A percentile compares a stretch with the other conserved stretches of the same genome.
Evolutionary conservation across 129 eudicot species (phyloP).

Genomic region (Dittrichia graveolens): DNA sequence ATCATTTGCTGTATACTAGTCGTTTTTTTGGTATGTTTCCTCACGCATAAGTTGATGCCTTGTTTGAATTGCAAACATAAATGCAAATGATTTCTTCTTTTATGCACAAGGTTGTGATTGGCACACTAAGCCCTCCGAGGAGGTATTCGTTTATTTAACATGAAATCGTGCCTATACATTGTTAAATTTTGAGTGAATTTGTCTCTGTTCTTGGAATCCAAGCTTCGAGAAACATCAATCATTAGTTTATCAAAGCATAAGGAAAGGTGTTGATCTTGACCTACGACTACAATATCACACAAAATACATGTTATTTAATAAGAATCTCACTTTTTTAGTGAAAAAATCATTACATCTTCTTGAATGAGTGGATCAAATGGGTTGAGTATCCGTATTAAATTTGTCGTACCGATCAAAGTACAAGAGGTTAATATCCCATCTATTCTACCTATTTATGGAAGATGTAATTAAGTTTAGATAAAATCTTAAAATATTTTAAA

Average conservation of each 20-base stretch:
- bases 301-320: neutral
- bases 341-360: no score
- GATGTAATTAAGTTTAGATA: neutral
- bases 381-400: no score
- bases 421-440: neutral
- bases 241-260: constrained; percentile 80
- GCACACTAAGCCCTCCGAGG: constrained; percentile 3
- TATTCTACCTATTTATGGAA: neutral
- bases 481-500: neutral
- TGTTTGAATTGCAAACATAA: constrained; percentile 16
- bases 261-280: constrained; percentile 81
- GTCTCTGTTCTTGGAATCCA: constrained; percentile 89
- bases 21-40: constrained; percentile 1
- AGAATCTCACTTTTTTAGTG: no score
- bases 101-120: neutral
- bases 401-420: neutral
- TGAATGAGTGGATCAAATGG: no score
- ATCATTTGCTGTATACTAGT: no score
- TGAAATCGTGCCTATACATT: constrained; percentile 74
- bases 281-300: constrained; percentile 65
- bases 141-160: constrained; percentile 45
- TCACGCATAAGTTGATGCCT: no score
- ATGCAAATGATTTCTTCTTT: constrained; percentile 3
- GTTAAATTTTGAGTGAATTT: constrained; percentile 83
- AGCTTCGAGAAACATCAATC: constrained; percentile 71